A percentile compares a stretch with the other conserved stretches of the same genome.
phyloP scores from a whole-genome alignment of 2,329 filamentous ascomycete genomes.

The Sarocladium kiliense region DNA sequence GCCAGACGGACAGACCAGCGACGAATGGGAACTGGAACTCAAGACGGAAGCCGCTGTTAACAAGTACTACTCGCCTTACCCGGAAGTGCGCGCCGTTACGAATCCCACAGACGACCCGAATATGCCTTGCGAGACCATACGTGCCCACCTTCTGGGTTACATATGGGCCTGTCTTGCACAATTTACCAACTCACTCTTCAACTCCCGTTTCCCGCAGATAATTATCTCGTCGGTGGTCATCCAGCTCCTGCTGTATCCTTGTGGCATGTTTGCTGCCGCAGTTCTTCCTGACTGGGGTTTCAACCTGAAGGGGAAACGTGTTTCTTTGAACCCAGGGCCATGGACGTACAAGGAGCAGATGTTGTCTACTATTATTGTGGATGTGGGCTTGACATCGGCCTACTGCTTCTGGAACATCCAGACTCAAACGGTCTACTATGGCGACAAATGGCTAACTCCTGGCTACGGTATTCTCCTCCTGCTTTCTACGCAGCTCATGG shows the following conservation, averaged over 20 bases:
- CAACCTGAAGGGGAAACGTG: conserved; percentile 30
- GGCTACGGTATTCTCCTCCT: conserved; percentile 46
- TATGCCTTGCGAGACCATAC: conserved; percentile 44
- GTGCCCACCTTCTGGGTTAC: conserved; percentile 45
- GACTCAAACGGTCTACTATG: conserved; percentile 28
- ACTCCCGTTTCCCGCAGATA: conserved; percentile 47
- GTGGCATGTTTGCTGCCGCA: conserved; percentile 39
- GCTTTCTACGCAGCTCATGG: conserved; percentile 48
- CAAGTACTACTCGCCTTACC: conserved; percentile 49
- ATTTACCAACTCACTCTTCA: conserved; percentile 51
- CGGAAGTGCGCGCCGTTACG: conserved; percentile 50
- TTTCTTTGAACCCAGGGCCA: conserved; percentile 42
- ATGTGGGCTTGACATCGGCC: conserved; percentile 41
- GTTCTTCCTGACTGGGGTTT: conserved; percentile 40
- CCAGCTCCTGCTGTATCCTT: conserved; percentile 46
- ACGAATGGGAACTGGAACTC: conserved; percentile 29
- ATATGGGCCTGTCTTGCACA: conserved; percentile 39
- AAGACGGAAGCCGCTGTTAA: conserved; percentile 47
- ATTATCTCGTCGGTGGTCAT: conserved; percentile 44
- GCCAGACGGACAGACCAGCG: conserved; percentile 12
- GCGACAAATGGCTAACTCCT: conserved; percentile 12
- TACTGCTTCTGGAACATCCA: conserved; percentile 41
- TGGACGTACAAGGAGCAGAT: conserved; percentile 54
- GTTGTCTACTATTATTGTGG: conserved; percentile 52
- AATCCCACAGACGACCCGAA: conserved; percentile 47